Evolutionary conservation across 305 asterid genomes (phyloP).

Genomic region (Rubia balearica): DNA sequence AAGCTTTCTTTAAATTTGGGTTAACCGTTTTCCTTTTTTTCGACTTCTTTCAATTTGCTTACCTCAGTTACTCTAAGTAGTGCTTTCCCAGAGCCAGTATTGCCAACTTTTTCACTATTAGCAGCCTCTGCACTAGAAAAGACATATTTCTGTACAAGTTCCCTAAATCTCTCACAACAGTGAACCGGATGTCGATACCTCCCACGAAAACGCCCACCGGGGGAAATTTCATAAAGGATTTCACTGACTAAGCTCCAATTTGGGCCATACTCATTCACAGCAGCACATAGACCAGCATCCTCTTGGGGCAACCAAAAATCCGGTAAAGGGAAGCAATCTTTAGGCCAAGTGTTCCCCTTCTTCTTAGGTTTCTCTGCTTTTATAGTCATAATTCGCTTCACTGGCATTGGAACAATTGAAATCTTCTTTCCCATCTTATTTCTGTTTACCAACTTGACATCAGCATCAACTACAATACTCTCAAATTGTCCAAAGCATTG

Average conservation of each 20-base stretch:
- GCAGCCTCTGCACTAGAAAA: conserved; percentile 52
- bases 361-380: conserved; percentile 73
- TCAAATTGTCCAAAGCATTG: conserved; percentile 42
- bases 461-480: conserved; percentile 43
- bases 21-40: no score
- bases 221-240: conserved; percentile 54
- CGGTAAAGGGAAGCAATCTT: conserved; percentile 64
- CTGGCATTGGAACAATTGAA: conserved; percentile 53
- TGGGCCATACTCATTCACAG: conserved; percentile 83
- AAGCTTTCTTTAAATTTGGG: no score
- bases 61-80: conserved; percentile 95
- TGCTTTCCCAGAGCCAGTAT: conserved; percentile 59
- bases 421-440: conserved; percentile 64
- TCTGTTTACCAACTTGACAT: conserved; percentile 48
- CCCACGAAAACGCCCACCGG: conserved; percentile 85
- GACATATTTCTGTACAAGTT: conserved; percentile 72
- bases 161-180: conserved; percentile 96
- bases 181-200: conserved; percentile 81
- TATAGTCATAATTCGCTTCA: conserved; percentile 58
- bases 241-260: conserved; percentile 91
- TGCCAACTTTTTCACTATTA: conserved; percentile 58
- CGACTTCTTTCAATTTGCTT: conserved; percentile 1
- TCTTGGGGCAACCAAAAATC: conserved; percentile 83
- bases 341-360: conserved; percentile 63
- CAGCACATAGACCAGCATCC: conserved; percentile 81